phyloP scores from a whole-genome alignment of 441 rosid genomes.

The Kokia cookei region DNA sequence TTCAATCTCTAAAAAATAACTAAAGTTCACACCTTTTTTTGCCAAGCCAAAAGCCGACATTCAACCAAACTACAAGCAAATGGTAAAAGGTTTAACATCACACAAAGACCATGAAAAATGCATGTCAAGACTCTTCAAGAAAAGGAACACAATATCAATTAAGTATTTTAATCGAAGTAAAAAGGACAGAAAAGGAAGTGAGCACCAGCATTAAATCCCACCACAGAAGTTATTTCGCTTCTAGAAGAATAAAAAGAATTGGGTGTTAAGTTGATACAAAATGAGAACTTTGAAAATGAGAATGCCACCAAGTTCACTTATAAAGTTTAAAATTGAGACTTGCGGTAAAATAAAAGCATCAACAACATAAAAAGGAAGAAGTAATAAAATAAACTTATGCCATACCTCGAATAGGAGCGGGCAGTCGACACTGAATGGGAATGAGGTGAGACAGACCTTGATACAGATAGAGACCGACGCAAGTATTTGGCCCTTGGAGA shows the following conservation, averaged over 20 bases:
- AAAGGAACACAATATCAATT: background rate
- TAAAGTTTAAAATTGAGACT: background rate
- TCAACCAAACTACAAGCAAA: background rate
- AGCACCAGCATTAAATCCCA: background rate
- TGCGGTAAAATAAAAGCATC: background rate
- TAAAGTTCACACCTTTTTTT: background rate
- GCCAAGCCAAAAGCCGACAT: background rate
- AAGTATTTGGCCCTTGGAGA: constrained; percentile 38
- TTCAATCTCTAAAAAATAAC: background rate
- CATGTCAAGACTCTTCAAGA: background rate
- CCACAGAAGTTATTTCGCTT: background rate
- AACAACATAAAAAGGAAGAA: background rate
- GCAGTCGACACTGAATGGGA: constrained; percentile 42
- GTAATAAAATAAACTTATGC: background rate
- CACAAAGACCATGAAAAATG: background rate
- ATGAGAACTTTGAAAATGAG: background rate
- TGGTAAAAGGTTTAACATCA: background rate
- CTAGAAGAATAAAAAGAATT: background rate
- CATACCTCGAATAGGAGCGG: constrained; percentile 59
- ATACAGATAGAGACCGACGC: constrained; percentile 26
- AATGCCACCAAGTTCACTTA: background rate
- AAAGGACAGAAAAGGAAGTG: background rate
- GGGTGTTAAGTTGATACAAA: background rate
- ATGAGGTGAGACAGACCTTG: constrained; percentile 49
- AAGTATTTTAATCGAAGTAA: background rate